Conservation (phyloP, 176 grass and related monocot species). For the Chrysopogon serrulatus region DNA sequence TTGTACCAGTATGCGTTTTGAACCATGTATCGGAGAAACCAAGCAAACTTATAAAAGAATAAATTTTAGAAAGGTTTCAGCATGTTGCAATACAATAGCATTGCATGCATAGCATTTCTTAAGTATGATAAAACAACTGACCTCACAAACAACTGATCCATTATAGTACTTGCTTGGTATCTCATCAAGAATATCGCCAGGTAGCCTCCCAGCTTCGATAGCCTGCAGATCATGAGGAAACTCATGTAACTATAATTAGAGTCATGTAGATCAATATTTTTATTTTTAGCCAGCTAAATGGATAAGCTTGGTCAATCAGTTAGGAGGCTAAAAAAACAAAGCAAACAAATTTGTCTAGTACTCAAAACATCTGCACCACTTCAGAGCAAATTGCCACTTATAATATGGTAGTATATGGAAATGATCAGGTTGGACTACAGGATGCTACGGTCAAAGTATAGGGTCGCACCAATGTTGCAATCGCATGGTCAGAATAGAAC, state of each 20-base stretch:
- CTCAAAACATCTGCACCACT: not conserved
- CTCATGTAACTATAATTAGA: conserved; percentile 22
- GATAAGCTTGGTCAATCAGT: not conserved
- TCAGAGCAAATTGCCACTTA: not conserved
- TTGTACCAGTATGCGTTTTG: not conserved
- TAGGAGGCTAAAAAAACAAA: not conserved
- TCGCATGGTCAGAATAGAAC: not conserved
- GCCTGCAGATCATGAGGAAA: conserved; percentile 43
- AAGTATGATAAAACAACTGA: conserved; percentile 36
- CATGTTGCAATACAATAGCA: conserved; percentile 3
- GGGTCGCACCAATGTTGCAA: not conserved
- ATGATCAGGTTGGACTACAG: not conserved
- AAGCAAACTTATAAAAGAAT: not conserved
- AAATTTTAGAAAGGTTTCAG: not conserved
- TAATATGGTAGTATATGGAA: not conserved
- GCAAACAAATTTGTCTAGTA: not conserved
- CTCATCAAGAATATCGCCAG: conserved; percentile 85
- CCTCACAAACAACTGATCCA: conserved; percentile 87
- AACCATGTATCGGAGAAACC: conserved; percentile 10
- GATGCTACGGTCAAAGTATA: not conserved
- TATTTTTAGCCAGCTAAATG: conserved; percentile 15
- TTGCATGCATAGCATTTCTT: conserved; percentile 1
- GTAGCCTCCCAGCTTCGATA: conserved; percentile 88
- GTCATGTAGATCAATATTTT: not conserved
- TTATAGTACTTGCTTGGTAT: conserved; percentile 92